Evolutionary conservation across 2,329 filamentous ascomycete species (phyloP), one percentile per base, ranked within the genome.

Genomic region (Paecilomyces formosus): DNA sequence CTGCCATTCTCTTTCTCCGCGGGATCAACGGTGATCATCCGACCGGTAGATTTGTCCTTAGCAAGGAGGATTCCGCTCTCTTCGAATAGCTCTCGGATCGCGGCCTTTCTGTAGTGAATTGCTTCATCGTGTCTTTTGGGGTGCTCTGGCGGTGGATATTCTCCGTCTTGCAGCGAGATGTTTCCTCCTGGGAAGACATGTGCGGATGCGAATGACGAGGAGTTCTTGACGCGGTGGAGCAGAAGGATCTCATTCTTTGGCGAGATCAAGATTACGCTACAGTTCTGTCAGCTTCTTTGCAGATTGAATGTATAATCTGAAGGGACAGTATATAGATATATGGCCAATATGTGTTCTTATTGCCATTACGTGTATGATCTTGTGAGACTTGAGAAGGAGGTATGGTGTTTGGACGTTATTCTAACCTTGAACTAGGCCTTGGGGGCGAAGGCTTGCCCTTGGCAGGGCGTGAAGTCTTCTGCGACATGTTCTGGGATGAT

Each of bases 131-230:
- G 92, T 12, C 87, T 78, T 9, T 74, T 76, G 0, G 78, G 73
- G 28, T 84, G 78, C 15, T 80, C 79, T 0, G 74, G 68, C 0
- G 74, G 73, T 0, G 84, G 80, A 12, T 81, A 76, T 21, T 72
- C 65, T 31, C 89, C 92, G 65, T 97, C 93, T 67, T 96, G 90
- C 21, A 83, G 83, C 0, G 83, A 74, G 12, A 91, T 88, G 22
- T 96, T 81, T 5, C 94, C 94, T 33, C 94, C 94, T 0, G 94
- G 93, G 65, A 99, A 99, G 61, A 99, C 94, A 70, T 97, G 92
- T 0, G 93, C 94, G 0, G 90, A 93, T 3, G 93, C 85, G 69
- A 97, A 97, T 2, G 92, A 88, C 1, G 84, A 85, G 0, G 90
- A 94, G 1, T 88, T 91, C 63, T 87, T 82, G 2, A 96, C 90